Conservation (phyloP, 371 early-diverging fungal species). For the Chytridiales sp. region DNA sequence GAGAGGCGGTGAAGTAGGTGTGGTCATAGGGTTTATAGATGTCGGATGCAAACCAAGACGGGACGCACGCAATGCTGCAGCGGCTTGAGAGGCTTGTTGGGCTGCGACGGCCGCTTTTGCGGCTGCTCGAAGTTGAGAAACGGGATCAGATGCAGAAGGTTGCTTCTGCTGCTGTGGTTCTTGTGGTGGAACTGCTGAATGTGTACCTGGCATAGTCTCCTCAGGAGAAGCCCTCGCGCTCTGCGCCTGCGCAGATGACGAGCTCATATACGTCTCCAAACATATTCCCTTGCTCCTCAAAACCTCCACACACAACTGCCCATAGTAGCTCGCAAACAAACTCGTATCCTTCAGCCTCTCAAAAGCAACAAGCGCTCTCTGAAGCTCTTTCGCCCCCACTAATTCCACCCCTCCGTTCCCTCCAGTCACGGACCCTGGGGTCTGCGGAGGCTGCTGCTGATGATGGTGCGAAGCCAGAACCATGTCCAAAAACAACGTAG, state of each 20-base stretch:
- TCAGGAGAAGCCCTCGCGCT: neutral
- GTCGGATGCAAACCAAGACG: conserved; percentile 4
- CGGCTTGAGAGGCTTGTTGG: conserved; percentile 2
- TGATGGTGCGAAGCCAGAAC: conserved; percentile 19
- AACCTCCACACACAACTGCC: conserved; percentile 38
- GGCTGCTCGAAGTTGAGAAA: neutral
- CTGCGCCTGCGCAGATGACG: neutral
- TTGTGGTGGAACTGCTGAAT: neutral
- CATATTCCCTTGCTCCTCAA: conserved; percentile 22
- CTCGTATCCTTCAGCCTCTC: conserved; percentile 32
- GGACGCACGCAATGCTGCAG: conserved; percentile 2
- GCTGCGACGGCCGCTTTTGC: conserved; percentile 7
- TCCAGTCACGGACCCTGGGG: conserved; percentile 20
- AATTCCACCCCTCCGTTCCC: conserved; percentile 3
- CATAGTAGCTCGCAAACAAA: conserved; percentile 40
- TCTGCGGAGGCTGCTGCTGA: conserved; percentile 10
- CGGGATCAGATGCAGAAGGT: neutral
- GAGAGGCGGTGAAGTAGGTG: too few species aligned
- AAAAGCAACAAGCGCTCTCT: conserved; percentile 29
- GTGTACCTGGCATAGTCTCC: neutral
- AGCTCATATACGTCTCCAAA: conserved; percentile 1
- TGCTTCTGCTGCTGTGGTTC: neutral
- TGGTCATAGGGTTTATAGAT: too few species aligned
- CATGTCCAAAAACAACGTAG: conserved; percentile 40
- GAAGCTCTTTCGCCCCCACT: conserved; percentile 21